Evolutionary conservation across 148 eudicot species (phyloP), one percentile per base, ranked within the genome.

Genomic region (Cornus kousa): DNA sequence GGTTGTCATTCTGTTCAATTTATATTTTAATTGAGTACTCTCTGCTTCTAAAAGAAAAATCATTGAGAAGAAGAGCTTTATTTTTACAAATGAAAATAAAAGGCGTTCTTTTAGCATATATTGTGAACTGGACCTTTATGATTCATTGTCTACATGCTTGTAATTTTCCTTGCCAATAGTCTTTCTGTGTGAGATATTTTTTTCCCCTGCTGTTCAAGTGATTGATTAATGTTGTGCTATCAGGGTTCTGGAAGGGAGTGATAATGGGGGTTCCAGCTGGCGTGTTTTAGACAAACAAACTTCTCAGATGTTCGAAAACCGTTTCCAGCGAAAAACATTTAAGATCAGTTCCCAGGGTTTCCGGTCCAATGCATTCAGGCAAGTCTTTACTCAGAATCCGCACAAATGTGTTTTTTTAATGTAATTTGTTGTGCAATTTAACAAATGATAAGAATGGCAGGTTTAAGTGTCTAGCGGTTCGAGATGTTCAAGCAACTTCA

Each of bases 221-320:
- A 53, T 59, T 33, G 13, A 19, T 24, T 31, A 37, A 12, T 39
- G 31, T 68, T 68, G 11, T 48, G 17, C 81, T 80, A 40, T 37
- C 87, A 96, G 99, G 99, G 79, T 93, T n/a, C 66, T 96, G 68
- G 99, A 96, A 88, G 99, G 91, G 80, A 96, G 98, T 81, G 79
- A 81, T 37, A 95, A 96, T 80, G 95, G 88, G 40, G 98, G 97
- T 72, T 89, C 94, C 55, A 93, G 78, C 72, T 96, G 99, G 99
- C 86, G 50, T 50, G 74, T 84, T 57, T 67, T 96, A 73, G 99
- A 96, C 80, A 57, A 84, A 77, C 98, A 90, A 87, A 87, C 73
- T 71, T 84, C 85, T 40, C 98, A 96, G 83, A 85, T 67, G 46
- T 96, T 96, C 81, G 89, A 86, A 3, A 80, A 78, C 13, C 97